These are phyloP conservation scores for Saccharomycopsis selenospora DNA, from an alignment of 805 yeast genomes.

Conservation along the genomic window DNA sequence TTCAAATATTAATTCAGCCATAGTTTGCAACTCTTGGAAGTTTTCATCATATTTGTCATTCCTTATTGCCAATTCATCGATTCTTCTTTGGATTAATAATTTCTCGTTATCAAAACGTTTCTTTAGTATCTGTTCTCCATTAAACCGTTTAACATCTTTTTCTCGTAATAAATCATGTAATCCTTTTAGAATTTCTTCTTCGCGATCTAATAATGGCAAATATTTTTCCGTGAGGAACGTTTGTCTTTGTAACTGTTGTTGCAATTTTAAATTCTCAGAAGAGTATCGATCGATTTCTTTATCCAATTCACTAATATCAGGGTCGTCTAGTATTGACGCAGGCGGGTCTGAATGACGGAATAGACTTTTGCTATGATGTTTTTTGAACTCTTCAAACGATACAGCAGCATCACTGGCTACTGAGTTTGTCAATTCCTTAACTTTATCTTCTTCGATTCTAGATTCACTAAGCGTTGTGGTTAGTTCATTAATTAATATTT, in stretches of 20 bases:
- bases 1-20: constrained; percentile 3
- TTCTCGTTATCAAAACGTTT: constrained; percentile 5
- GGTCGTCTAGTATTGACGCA: background rate
- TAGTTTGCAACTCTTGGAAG: constrained; percentile 4
- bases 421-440: constrained; percentile 15
- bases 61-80: constrained; percentile 5
- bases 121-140: constrained; percentile 15
- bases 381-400: constrained; percentile 18
- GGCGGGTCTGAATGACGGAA: background rate
- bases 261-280: constrained; percentile 12
- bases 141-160: constrained; percentile 7
- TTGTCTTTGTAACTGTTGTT: constrained; percentile 18
- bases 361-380: constrained; percentile 9
- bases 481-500: constrained; percentile 16
- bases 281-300: constrained; percentile 13
- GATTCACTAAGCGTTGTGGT: constrained; percentile 11
- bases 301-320: constrained; percentile 9
- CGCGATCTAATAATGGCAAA: constrained; percentile 18
- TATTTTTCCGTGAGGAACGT: constrained; percentile 17
- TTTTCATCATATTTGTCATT: constrained; percentile 6
- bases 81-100: constrained; percentile 4
- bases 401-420: constrained; percentile 20
- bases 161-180: constrained; percentile 18
- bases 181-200: constrained; percentile 20
- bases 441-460: constrained; percentile 14